These are phyloP conservation scores for Mortierella sp. DNA, from an alignment of 371 early-diverging fungal genomes.

Conservation along the genomic window DNA sequence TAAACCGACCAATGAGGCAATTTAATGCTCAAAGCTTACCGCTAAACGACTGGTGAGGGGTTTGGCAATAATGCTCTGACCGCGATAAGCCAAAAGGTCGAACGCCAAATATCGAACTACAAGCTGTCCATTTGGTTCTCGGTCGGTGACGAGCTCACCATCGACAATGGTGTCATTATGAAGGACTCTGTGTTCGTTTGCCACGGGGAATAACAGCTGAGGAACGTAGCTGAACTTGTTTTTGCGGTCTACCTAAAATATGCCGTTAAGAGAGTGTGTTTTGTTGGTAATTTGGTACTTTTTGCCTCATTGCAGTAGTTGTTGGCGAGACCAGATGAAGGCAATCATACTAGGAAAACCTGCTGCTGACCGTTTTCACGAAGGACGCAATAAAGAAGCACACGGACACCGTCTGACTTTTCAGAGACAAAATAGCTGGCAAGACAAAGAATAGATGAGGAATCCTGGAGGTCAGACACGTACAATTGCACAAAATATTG, in stretches of 20 bases:
- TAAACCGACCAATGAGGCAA: not conserved
- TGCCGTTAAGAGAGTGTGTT: not conserved
- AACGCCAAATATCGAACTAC: slow-evolving; percentile 75
- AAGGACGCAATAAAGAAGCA: slow-evolving; percentile 77
- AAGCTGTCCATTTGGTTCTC: slow-evolving; percentile 70
- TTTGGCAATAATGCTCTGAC: slow-evolving; percentile 64
- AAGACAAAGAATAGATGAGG: not conserved
- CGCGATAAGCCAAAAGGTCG: slow-evolving; percentile 79
- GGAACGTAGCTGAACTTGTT: slow-evolving; percentile 81
- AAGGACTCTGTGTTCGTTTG: slow-evolving; percentile 61
- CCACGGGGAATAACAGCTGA: slow-evolving; percentile 78
- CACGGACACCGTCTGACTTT: slow-evolving; percentile 98
- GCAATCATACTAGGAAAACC: slow-evolving; percentile 70
- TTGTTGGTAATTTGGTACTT: not conserved
- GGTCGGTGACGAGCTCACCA: slow-evolving; percentile 91
- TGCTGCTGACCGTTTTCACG: slow-evolving; percentile 62
- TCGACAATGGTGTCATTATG: slow-evolving; percentile 90
- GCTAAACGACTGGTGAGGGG: slow-evolving; percentile 80
- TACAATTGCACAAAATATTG: not conserved
- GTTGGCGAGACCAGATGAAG: not conserved
- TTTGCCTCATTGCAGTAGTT: not conserved
- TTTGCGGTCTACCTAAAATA: slow-evolving; percentile 86
- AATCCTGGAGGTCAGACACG: not conserved
- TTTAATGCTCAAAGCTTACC: slow-evolving; percentile 59
- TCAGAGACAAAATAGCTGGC: slow-evolving; percentile 96